Percentiles rank a stretch among this genome's conserved stretches.
Conservation (phyloP, 331 rosid species). For the Spiraea crenata region DNA sequence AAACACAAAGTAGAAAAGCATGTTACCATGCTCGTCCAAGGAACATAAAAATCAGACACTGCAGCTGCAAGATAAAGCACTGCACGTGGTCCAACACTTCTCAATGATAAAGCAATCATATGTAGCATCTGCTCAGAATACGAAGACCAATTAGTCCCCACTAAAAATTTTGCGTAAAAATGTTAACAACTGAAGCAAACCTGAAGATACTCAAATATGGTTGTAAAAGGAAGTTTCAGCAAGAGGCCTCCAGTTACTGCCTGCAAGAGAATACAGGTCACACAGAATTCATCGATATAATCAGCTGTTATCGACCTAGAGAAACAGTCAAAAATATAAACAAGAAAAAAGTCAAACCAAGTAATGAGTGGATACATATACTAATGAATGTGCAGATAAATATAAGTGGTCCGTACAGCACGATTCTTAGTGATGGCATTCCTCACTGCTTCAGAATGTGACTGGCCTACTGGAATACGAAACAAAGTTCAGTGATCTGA, state of each 20-base stretch:
- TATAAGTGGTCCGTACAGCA: constrained; percentile 53
- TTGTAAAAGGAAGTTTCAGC: constrained; percentile 73
- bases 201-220: constrained; percentile 98
- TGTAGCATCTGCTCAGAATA: constrained; percentile 59
- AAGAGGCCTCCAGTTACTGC: constrained; percentile 59
- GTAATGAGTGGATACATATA: background rate
- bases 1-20: background rate
- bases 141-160: background rate
- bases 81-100: constrained; percentile 51
- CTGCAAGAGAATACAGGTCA: constrained; percentile 43
- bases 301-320: constrained; percentile 3
- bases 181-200: constrained; percentile 38
- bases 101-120: constrained; percentile 51
- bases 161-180: constrained; percentile 12
- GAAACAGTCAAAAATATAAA: background rate
- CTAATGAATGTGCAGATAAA: constrained; percentile 9
- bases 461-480: constrained; percentile 51
- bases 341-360: constrained; percentile 6
- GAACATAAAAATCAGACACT: constrained; percentile 87
- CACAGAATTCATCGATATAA: background rate
- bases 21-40: constrained; percentile 93
- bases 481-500: constrained; percentile 34
- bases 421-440: constrained; percentile 61
- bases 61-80: constrained; percentile 97
- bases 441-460: constrained; percentile 72